Evolutionary conservation across 805 yeast genomes (phyloP).

Genomic region (Yarrowia hollandica): DNA sequence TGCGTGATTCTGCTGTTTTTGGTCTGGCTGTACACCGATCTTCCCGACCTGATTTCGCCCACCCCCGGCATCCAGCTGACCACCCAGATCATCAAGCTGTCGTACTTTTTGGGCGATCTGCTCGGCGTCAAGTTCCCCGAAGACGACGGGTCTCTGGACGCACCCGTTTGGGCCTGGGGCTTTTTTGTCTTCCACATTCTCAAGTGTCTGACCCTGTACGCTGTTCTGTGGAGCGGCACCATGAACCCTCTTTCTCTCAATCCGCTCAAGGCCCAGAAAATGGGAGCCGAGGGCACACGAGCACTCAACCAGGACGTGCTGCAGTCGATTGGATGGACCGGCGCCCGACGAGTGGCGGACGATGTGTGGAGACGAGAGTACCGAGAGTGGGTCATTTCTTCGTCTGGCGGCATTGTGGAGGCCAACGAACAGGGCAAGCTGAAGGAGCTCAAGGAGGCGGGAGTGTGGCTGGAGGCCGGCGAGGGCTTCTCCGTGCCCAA

Average conservation of each 20-base stretch:
- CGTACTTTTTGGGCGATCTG: constrained; percentile 44
- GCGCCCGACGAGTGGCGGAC: constrained; percentile 69
- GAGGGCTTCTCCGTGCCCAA: constrained; percentile 15
- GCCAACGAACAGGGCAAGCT: constrained; percentile 77
- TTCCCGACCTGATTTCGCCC: constrained; percentile 85
- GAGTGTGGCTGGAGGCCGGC: constrained; percentile 13
- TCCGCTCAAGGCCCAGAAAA: constrained; percentile 37
- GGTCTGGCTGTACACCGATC: constrained; percentile 87
- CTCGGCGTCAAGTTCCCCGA: constrained; percentile 51
- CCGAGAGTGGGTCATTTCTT: constrained; percentile 62
- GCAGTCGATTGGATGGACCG: constrained; percentile 85
- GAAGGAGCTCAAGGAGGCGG: constrained; percentile 39
- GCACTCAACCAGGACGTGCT: constrained; percentile 49
- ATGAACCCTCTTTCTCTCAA: constrained; percentile 70
- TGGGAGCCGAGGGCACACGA: constrained; percentile 41
- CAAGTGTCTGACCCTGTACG: constrained; percentile 58
- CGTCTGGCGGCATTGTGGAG: constrained; percentile 65
- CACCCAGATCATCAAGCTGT: constrained; percentile 49
- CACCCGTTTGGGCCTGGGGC: constrained; percentile 52
- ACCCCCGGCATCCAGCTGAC: constrained; percentile 89
- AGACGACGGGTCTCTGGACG: constrained; percentile 47
- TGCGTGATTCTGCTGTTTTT: constrained; percentile 39
- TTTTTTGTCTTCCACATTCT: constrained; percentile 73
- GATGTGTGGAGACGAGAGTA: constrained; percentile 70
- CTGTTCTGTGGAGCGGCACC: constrained; percentile 64